These are phyloP conservation scores for Penicillium parvum DNA, from an alignment of 495 filamentous ascomycete species.

Conservation along the genomic window DNA sequence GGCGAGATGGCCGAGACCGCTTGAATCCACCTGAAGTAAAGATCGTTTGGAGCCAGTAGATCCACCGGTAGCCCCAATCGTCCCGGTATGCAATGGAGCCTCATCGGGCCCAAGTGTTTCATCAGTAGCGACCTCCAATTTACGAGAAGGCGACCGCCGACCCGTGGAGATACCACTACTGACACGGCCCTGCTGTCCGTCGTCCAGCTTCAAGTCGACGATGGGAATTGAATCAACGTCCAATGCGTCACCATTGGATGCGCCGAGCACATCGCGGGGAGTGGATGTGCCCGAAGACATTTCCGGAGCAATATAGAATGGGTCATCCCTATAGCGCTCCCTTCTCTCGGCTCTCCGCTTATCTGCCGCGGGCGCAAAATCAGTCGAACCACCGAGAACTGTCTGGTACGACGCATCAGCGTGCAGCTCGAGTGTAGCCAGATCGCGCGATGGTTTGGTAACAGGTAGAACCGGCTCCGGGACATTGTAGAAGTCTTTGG, in stretches of 20 bases:
- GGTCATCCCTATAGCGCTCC: conserved; percentile 85
- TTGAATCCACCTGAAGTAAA: conserved; percentile 81
- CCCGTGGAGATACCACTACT: conserved; percentile 16
- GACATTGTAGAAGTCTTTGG: conserved; percentile 69
- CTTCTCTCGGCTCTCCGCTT: conserved; percentile 62
- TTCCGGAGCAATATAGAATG: conserved; percentile 79
- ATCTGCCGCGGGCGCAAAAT: conserved; percentile 59
- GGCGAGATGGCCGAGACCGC: conserved; percentile 62
- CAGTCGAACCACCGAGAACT: conserved; percentile 50
- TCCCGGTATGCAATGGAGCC: conserved; percentile 25
- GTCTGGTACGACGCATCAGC: conserved; percentile 59
- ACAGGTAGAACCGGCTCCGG: conserved; percentile 22
- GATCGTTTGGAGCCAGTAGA: conserved; percentile 44
- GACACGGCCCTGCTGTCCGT: conserved; percentile 15
- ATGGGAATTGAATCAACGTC: conserved; percentile 95
- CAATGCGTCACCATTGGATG: conserved; percentile 64
- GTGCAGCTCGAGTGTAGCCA: conserved; percentile 12
- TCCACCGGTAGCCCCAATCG: conserved; percentile 15
- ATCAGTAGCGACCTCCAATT: conserved; percentile 58
- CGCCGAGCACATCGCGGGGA: conserved; percentile 65
- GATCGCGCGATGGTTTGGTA: conserved; percentile 31
- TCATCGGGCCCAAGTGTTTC: conserved; percentile 42
- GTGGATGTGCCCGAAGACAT: conserved; percentile 52
- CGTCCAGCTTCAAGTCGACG: conserved; percentile 77
- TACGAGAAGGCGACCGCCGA: conserved; percentile 32